Evolutionary conservation across 2,329 filamentous ascomycete genomes (phyloP).

Genomic region (Pseudocercospora vitis): DNA sequence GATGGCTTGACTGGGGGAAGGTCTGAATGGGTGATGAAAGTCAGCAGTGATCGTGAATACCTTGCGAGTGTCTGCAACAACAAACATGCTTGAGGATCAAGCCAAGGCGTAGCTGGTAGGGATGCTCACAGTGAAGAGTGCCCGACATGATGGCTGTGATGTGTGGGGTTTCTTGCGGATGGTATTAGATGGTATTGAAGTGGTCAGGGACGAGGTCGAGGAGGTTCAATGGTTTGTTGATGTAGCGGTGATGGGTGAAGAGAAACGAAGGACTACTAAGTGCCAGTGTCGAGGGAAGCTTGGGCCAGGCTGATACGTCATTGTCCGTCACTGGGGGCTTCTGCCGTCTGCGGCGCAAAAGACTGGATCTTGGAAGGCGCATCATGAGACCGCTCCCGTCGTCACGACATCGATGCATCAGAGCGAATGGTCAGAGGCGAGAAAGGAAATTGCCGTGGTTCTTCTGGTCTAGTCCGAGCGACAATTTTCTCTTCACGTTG

Average conservation of each 20-base stretch:
- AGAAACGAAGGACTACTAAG: neutral
- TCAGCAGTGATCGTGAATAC: no score
- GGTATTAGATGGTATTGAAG: slow-evolving; percentile 14
- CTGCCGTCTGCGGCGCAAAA: neutral
- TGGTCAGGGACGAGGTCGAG: slow-evolving; percentile 1
- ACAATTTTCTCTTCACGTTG: no score
- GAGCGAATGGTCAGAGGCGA: neutral
- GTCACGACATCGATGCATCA: neutral
- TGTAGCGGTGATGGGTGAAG: slow-evolving; percentile 4
- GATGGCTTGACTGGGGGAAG: slow-evolving; percentile 91
- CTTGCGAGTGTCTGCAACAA: slow-evolving; percentile 14
- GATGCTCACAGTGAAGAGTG: slow-evolving; percentile 58
- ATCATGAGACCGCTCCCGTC: neutral
- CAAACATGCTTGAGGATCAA: slow-evolving; percentile 9
- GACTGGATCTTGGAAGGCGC: neutral
- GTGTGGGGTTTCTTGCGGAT: slow-evolving; percentile 12
- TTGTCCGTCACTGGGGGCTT: neutral
- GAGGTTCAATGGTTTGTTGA: slow-evolving; percentile 6
- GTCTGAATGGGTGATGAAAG: slow-evolving; percentile 46
- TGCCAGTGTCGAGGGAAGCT: neutral
- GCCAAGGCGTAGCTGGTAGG: slow-evolving; percentile 1
- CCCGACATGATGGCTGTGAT: slow-evolving; percentile 51
- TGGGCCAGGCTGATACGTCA: neutral
- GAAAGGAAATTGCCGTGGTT: neutral
- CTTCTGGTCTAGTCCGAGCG: no score